phyloP scores from a whole-genome alignment of 192 early-diverging fungal genomes.

The Backusella liffmaniae region DNA sequence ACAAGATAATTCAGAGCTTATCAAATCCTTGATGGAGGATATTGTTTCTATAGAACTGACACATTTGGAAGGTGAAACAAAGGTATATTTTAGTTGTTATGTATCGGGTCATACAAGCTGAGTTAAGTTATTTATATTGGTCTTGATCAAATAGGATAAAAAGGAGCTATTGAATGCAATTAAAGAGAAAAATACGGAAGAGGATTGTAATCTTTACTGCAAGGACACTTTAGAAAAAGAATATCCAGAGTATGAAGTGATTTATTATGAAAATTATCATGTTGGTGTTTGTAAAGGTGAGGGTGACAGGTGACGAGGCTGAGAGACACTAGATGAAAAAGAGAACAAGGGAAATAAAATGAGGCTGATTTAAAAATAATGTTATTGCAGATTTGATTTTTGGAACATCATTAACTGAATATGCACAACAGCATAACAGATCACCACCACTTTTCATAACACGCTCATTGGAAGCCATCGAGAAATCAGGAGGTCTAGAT shows the following conservation, averaged over 20 bases:
- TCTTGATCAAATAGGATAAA: background rate
- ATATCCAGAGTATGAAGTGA: background rate
- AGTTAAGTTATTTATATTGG: background rate
- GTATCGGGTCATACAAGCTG: background rate
- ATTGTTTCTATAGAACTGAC: background rate
- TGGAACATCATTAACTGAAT: constrained; percentile 35
- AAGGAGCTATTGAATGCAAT: background rate
- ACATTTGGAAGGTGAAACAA: constrained; percentile 8
- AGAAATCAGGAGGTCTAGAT: constrained; percentile 29
- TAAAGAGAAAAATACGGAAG: background rate
- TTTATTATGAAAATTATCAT: constrained; percentile 28
- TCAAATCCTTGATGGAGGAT: background rate
- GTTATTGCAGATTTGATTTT: constrained; percentile 34
- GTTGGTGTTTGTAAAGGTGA: constrained; percentile 35
- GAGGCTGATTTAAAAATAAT: background rate
- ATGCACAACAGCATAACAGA: constrained; percentile 25
- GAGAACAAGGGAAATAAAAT: background rate
- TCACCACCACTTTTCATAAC: constrained; percentile 32
- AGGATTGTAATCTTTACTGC: background rate
- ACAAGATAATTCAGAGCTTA: background rate
- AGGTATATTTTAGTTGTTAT: background rate
- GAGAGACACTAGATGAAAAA: background rate
- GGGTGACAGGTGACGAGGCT: background rate
- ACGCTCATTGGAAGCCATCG: constrained; percentile 33
- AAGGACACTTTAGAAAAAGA: background rate